Base-by-base conservation (phyloP, 2,329 filamentous ascomycete genomes). In the Escovopsis sp. region DNA sequence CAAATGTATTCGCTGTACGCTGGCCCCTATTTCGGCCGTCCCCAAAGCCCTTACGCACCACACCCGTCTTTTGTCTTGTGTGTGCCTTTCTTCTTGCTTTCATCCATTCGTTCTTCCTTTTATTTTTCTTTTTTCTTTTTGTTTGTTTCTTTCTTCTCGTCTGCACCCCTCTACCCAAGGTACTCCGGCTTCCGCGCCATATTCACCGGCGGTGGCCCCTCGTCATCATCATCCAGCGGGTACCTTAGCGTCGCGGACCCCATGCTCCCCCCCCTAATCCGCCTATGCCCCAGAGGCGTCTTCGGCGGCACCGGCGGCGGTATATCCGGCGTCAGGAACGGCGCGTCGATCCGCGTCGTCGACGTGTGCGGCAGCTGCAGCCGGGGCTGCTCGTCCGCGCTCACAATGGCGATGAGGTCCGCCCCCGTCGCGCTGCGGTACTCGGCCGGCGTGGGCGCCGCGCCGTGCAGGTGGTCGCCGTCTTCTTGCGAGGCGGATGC, bases 111-210 rank as follows among this genome's bases (percentile, higher is more conserved):
- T n/a, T n/a, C n/a, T n/a, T n/a, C n/a, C n/a, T n/a, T n/a, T n/a
- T n/a, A n/a, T n/a, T n/a, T n/a, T n/a, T n/a, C n/a, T n/a, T n/a
- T n/a, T n/a, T n/a, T n/a, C n/a, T n/a, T n/a, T n/a, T n/a, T n/a
- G n/a, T n/a, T n/a, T n/a, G n/a, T n/a, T n/a, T n/a, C n/a, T n/a
- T n/a, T n/a, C n/a, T n/a, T n/a, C n/a, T n/a, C n/a, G n/a, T n/a
- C n/a, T n/a, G n/a, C n/a, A n/a, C n/a, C n/a, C n/a, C n/a, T n/a
- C 35, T 68, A 60, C 30, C 65, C 61, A 38, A 63, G 66, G 46
- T 78, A 83, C 33, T 81, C 78, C 1, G 88, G 88, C 55, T 94
- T 94, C 45, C 78, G 74, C 31, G 80, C 76, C 69, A 85, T 81
- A 48, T 93, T 92, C 7, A 92, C 85, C 6, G 72, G 65, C 3